Evolutionary conservation across 2,329 filamentous ascomycete species (phyloP).

Genomic region (Colletotrichum sp.): DNA sequence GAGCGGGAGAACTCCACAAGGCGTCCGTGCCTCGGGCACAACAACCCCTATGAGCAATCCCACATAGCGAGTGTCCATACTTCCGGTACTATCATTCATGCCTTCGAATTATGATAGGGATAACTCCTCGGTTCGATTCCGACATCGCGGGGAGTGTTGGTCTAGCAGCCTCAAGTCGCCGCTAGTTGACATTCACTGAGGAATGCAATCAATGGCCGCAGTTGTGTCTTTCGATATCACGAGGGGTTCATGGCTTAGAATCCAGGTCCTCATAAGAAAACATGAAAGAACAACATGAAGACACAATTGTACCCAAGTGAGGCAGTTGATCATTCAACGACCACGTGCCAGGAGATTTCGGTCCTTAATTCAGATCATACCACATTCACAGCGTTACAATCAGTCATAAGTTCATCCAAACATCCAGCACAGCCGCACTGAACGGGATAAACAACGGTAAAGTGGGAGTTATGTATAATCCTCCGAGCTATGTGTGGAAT

Average conservation of each 20-base stretch:
- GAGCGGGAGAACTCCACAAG: neutral
- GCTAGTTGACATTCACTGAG: neutral
- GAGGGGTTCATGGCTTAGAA: too few species aligned
- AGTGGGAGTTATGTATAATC: neutral
- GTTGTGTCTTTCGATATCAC: neutral
- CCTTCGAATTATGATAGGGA: neutral
- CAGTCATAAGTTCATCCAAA: neutral
- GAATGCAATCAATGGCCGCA: fast-evolving
- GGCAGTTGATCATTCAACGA: neutral
- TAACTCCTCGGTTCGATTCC: neutral
- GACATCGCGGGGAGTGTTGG: neutral
- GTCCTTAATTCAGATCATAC: neutral
- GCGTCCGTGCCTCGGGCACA: neutral
- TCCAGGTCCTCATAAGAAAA: too few species aligned
- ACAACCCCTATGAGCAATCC: neutral
- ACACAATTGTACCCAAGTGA: neutral
- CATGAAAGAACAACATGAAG: neutral
- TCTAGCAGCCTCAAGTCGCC: neutral
- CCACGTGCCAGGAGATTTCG: too few species aligned
- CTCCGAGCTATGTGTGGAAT: neutral
- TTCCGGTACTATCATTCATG: neutral
- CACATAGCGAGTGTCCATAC: neutral
- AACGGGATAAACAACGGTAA: neutral
- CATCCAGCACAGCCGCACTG: neutral
- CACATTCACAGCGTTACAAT: neutral